Base-by-base conservation (phyloP, 2,329 filamentous ascomycete genomes). In the Pyrenochaeta sp. region DNA sequence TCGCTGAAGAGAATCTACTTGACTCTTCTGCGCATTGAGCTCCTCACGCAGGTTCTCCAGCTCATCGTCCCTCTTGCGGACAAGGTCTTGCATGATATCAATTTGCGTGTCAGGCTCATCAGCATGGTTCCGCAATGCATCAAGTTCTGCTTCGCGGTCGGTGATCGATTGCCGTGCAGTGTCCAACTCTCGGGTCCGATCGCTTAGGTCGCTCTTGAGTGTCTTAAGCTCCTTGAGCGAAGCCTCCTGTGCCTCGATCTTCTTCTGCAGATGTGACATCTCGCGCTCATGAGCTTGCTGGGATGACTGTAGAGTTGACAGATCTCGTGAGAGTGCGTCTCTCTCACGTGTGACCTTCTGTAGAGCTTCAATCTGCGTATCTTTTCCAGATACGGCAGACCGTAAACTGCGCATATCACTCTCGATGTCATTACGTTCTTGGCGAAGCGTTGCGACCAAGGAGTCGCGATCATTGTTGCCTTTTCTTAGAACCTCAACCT, bases 21-120 rank as follows among this genome's bases (percentile, higher is more conserved):
- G 63, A 20, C 64, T 57, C 32, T 69, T 65, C 37, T 71, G 69
- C 7, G 54, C 51, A 42, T 75, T 72, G 44, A 76, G 59, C 9
- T 72, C 79, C 20, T 81, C 77, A 29, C 83, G 79, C 18, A 85
- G 78, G 50, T 84, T 81, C 44, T 84, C 81, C 1, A 88, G 77
- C 50, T 87, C 81, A 39, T 73, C 61, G 23, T 80, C 75, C 2
- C 79, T 75, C 51, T 80, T 74, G 17, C 74, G 73, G 31, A 80
- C 75, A 29, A 81, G 67, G 35, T 71, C 68, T 29, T 77, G 74
- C 53, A 81, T 77, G 40, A 75, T 74, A 31, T 77, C 74, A 11
- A 77, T 61, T 36, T 77, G 73, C 1, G 75, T 74, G 41, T 70
- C 73, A 7, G 74, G 74, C 49, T 77, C 74, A 32, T 77, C 67